Evolutionary conservation across 2,329 filamentous ascomycete genomes (phyloP), one percentile per base, ranked within the genome.

Genomic region (Escovopsis sp.): DNA sequence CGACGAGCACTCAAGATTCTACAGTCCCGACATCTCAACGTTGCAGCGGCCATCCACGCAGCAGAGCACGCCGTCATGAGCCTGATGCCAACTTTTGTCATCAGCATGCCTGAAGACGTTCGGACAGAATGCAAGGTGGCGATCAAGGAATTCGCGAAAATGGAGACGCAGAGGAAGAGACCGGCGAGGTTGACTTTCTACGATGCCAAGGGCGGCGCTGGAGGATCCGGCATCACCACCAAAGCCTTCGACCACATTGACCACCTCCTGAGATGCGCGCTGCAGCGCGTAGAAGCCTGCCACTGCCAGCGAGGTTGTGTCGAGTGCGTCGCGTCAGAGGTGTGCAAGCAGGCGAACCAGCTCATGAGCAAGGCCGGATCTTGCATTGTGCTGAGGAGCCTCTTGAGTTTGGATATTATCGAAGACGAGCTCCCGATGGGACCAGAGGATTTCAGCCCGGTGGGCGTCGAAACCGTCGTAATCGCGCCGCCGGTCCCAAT

Each of bases 211-310:
- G 91, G 91, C 7, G 89, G 89, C 0, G 72, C 82, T 0, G 74
- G 76, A 35, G 89, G 89, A 0, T 82, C 77, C 0, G 91, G 91
- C 0, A 93, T 95, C 50, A 86, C 82, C 47, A 84, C 81, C 33
- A 95, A 94, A 57, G 89, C 87, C 0, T 96, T 96, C 53, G 89
- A 96, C 53, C 93, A 94, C 54, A 70, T 94, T 15, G 86, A 94
- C 53, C 58, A 81, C 30, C 64, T 96, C 30, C 70, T 96, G 1
- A 65, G 66, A 15, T 81, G 88, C 54, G 89, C 88, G 0, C 71
- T 91, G 32, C 69, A 76, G 43, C 70, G 91, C 7, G 78, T 96
- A 6, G 78, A 84, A 53, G 70, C 67, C 1, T 98, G 91, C 53
- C 65, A 69, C 33, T 96, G 88, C 54, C 61, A 76, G 10, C 74